Base-by-base conservation (phyloP, 1,284 basidiomycete species). In the Papiliotrema nemorosa region DNA sequence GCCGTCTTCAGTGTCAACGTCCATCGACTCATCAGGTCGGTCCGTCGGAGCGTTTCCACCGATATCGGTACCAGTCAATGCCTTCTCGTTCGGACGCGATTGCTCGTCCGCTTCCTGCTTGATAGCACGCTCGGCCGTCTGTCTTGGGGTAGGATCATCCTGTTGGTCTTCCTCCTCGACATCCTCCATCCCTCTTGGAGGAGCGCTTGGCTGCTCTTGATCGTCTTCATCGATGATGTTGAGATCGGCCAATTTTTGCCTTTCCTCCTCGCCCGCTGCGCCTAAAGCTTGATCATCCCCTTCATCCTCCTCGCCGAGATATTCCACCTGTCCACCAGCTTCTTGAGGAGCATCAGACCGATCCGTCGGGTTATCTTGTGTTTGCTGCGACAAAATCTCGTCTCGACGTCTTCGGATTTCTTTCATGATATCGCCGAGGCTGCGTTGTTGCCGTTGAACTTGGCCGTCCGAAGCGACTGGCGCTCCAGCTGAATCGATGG, bases 221-320 rank as follows among this genome's bases (percentile, higher is more conserved):
- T 39, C 45, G 10, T 49, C n/a, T 26, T 85, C 83, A 54, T 90
- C 88, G 20, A 83, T 70, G 55, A 94, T 78, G 40, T 82, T 85
- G 26, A 96, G 81, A 44, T 92, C 85, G 56, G 85, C 82, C 44
- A 97, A 78, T 64, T 86, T 89, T 31, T 88, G 85, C 31, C 84
- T 82, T 67, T 92, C 84, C 59, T 93, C 89, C 41, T 88, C 84
- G 12, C 82, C 82, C 1, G 92, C 87, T 1, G 88, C 84, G 5
- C 92, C 94, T 12, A 97, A 81, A 1, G 92, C 91, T 71, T 97
- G 91, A 46, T 88, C 84, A 42, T 86, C 79, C 50, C 84, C 84
- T 13, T 77, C 77, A 55, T 88, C 84, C 42, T 78, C 78, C 7
- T 87, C 83, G 20, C 81, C 82, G n/a, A 89, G 77, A 71, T 96